Evolutionary conservation across 2,329 filamentous ascomycete species (phyloP).

Genomic region (Venturia asperata): DNA sequence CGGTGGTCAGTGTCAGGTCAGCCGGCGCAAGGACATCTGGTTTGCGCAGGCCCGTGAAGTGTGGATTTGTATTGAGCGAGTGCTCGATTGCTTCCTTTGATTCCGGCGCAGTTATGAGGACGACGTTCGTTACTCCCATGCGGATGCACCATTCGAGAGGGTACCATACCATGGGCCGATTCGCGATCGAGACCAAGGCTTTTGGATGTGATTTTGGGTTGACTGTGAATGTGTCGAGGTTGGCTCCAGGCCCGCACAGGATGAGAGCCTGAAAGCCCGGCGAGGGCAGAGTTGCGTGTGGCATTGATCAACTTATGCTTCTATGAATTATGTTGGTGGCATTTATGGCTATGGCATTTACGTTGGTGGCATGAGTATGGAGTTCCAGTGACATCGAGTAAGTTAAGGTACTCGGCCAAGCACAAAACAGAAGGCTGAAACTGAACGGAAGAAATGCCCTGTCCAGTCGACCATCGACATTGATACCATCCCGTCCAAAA

Average conservation of each 20-base stretch:
- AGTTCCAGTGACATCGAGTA: neutral
- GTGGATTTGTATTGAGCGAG: slow-evolving; percentile 70
- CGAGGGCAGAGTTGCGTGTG: slow-evolving; percentile 67
- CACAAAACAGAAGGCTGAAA: neutral
- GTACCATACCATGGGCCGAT: slow-evolving; percentile 86
- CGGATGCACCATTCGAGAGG: slow-evolving; percentile 79
- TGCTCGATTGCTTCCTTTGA: slow-evolving; percentile 60
- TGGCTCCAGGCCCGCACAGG: slow-evolving; percentile 74
- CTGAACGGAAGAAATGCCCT: neutral
- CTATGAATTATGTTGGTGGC: neutral
- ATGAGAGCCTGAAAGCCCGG: slow-evolving; percentile 77
- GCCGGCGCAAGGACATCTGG: slow-evolving; percentile 70
- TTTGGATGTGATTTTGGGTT: slow-evolving; percentile 76
- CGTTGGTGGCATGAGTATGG: neutral
- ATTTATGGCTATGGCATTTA: neutral
- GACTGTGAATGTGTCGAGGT: slow-evolving; percentile 74
- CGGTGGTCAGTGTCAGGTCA: slow-evolving; percentile 72
- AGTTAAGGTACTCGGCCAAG: neutral
- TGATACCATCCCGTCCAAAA: neutral
- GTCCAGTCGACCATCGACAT: neutral
- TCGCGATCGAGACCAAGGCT: slow-evolving; percentile 73
- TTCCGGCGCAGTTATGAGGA: slow-evolving; percentile 51
- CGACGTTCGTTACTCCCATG: slow-evolving; percentile 62
- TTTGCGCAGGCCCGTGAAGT: slow-evolving; percentile 64
- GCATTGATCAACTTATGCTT: slow-evolving; percentile 45